Base-by-base conservation (phyloP, 2,329 filamentous ascomycete genomes). In the Fusarium pseudograminearum region DNA sequence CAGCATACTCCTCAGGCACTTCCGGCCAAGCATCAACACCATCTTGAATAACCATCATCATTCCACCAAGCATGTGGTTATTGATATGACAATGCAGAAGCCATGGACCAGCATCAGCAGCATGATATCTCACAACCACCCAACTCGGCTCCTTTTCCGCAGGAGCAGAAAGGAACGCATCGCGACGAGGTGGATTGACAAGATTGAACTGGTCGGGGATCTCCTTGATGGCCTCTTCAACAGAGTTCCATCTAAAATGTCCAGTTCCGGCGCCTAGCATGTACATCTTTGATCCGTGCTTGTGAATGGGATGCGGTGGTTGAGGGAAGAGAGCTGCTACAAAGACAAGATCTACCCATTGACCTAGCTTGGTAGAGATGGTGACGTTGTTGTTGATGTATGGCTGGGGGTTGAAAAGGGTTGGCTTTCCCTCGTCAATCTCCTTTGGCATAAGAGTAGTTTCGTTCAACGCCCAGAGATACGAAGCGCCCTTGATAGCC, bases 261-360 rank as follows among this genome's bases (percentile, higher is more conserved):
- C 86, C 86, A 0, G 69, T 70, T 3, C 87, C 88, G 0, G 77
- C 61, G 2, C 88, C 89, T 34, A 91, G 82, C 22, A 84, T 77
- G 70, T 83, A 90, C 78, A 86, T 87, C 74, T 88, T 89, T 71
- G 85, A 87, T 47, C 85, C 84, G 77, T 91, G 89, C 79, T 90
- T 90, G 81, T 91, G 89, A 52, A 91, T 86, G 0, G 87, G 85
- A 61, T 91, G 89, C 12, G 78, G 73, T 1, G 80, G 86, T 71
- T 87, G 85, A 9, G 84, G 78, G 5, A 78, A 76, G 4, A 73
- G 73, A n/a, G 76, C 74, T 3, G 84, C 78, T 31, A 82, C 76
- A 61, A 88, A 80, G 65, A 89, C 79, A n/a, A 88, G 72, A 71
- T 89, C 87, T 11, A 89, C 79, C 86, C 86, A 89, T 3, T 83